Conservation (phyloP, 257 asterid genomes). For the Nicotiana sylvestris region DNA sequence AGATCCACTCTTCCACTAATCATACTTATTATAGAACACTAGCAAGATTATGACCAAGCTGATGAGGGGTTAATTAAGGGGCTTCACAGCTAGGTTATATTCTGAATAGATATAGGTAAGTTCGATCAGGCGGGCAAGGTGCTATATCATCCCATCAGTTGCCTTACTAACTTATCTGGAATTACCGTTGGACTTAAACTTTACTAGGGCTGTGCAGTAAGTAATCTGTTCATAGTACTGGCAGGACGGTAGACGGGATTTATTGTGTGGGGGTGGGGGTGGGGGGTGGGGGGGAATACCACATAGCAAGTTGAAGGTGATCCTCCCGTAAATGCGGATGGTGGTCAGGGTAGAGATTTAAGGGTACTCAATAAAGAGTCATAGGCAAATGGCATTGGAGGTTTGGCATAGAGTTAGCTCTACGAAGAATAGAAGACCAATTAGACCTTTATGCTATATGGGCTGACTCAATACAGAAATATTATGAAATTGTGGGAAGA, state of each 20-base stretch:
- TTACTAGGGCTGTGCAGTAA: not conserved
- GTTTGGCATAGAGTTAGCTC: not conserved
- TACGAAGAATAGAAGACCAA: not conserved
- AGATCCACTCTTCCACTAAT: not conserved
- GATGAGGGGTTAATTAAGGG: not conserved
- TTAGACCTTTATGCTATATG: not conserved
- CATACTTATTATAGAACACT: not conserved
- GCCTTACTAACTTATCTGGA: not conserved
- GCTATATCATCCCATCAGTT: not conserved
- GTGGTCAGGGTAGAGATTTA: not conserved
- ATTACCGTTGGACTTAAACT: not conserved
- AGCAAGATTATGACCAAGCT: not conserved
- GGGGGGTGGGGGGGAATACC: not conserved
- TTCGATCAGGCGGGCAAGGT: not conserved
- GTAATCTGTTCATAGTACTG: not conserved
- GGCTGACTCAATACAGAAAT: not conserved
- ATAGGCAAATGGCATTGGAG: not conserved
- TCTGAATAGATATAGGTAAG: not conserved
- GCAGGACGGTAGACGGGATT: too few relatives aligned
- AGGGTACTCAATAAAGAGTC: not conserved
- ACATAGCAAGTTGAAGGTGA: not conserved
- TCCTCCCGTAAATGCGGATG: not conserved
- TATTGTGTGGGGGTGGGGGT: too few relatives aligned
- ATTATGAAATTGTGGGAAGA: not conserved
- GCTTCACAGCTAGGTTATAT: not conserved